Base-by-base conservation (phyloP, 208 protist genomes). In the Spongospora subterranea region DNA sequence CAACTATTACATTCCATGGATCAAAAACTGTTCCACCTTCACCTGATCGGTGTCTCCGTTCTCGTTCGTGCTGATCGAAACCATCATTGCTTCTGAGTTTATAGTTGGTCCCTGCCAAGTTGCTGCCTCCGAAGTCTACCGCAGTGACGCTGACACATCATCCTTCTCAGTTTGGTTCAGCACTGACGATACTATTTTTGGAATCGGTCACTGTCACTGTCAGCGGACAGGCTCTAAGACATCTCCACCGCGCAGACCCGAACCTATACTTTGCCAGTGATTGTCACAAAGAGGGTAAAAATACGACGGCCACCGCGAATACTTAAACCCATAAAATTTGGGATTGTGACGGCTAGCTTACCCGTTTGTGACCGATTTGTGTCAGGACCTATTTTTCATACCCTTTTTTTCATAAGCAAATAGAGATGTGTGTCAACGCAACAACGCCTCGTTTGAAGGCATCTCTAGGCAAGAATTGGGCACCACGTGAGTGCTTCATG, bases 1-100 rank as follows among this genome's bases (percentile, higher is more conserved):
- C 93, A 64, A 54, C 93, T 0, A 88, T 35, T 43, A 96, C 95
- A 38, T 93, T 90, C 93, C 94, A 95, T 66, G 95, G 94, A 40
- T 93, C 93, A 1, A 95, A 0, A 92, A 43, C 88, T 93, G 88
- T 38, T 94, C 92, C 1, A 66, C 90, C 0, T 71, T 82, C 45
- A 54, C 41, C 45, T 76, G 53, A 1, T 17, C 77, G 17, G 71
- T 24, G 13, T 6, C 38, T 45, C 13, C 71, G 6, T 6, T 24
- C 6, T 88, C 71, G 13, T 60, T 6, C 50, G 6, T 24, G 50
- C 6, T 60, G 24, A 29, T 24, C 6, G 50, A 6, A 29, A 6
- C 50, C 50, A 60, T 60, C 24, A 24, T 60, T 29, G 24, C 50
- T 60, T n/a, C n/a, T n/a, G n/a, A n/a, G n/a, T n/a, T n/a, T n/a